These are phyloP conservation scores for Emmonsiellopsis sp. DNA, from an alignment of 2,329 filamentous ascomycete species.

Conservation along the genomic window DNA sequence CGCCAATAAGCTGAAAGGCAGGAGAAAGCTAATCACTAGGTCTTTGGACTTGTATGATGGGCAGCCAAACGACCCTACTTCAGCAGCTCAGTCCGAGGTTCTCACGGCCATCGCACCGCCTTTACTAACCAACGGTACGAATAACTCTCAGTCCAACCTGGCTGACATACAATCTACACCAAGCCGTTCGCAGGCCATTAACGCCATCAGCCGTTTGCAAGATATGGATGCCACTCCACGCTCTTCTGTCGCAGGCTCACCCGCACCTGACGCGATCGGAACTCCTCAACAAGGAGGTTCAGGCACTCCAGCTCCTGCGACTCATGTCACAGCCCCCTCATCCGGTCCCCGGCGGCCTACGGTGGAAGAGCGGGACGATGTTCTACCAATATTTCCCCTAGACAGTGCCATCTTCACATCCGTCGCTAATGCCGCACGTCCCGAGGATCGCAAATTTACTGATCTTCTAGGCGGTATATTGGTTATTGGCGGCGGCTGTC, in stretches of 20 bases:
- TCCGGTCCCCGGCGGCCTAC: conserved; percentile 21
- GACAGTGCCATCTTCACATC: conserved; percentile 84
- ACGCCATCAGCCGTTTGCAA: conserved; percentile 58
- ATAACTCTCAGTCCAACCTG: conserved; percentile 29
- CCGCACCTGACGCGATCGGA: conserved; percentile 64
- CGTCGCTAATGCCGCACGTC: conserved; percentile 76
- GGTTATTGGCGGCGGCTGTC: conserved; percentile 77
- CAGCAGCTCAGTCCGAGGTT: conserved; percentile 68
- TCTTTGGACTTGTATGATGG: conserved; percentile 93
- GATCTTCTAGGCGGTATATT: conserved; percentile 87
- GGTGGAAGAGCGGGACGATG: conserved; percentile 61
- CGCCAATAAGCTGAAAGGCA: conserved; percentile 65
- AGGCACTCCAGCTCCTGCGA: conserved; percentile 31
- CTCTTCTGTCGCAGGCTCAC: conserved; percentile 80
- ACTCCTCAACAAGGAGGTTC: conserved; percentile 51
- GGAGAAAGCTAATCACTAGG: conserved; percentile 72
- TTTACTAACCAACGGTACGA: conserved; percentile 17
- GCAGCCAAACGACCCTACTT: conserved; percentile 82
- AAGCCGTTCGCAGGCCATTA: conserved; percentile 53
- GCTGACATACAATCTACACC: conserved; percentile 35
- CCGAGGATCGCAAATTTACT: conserved; percentile 85
- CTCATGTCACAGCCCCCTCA: conserved; percentile 2
- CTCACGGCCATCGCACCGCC: conserved; percentile 43
- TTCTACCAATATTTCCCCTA: conserved; percentile 73
- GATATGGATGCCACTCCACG: conserved; percentile 68